These are phyloP conservation scores for Phytophthora colocasiae DNA, from an alignment of 352 stramenopile genomes.

Conservation along the genomic window DNA sequence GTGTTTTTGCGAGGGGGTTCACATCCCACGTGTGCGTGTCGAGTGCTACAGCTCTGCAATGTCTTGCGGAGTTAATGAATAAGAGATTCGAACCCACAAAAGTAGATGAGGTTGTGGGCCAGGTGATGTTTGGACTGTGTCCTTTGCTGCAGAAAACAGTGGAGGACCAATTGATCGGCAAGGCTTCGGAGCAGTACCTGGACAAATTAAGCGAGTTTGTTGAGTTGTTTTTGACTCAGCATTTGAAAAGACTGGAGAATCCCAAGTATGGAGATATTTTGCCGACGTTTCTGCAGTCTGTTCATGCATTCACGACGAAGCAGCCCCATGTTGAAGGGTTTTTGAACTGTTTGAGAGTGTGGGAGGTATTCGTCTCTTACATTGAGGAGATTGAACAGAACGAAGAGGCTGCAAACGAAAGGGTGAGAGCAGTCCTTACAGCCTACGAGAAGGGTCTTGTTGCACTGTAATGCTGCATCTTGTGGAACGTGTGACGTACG, in stretches of 20 bases:
- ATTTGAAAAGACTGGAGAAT: slow-evolving; percentile 77
- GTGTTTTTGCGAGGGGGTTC: slow-evolving; percentile 25
- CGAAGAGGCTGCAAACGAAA: slow-evolving; percentile 66
- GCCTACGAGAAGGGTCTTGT: slow-evolving; percentile 78
- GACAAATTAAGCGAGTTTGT: slow-evolving; percentile 84
- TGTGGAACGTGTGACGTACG: slow-evolving; percentile 72
- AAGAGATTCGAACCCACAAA: slow-evolving; percentile 60
- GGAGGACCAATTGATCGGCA: slow-evolving; percentile 55
- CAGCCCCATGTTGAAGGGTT: slow-evolving; percentile 81
- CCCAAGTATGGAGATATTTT: slow-evolving; percentile 54
- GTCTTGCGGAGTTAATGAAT: slow-evolving; percentile 66
- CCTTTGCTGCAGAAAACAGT: slow-evolving; percentile 69
- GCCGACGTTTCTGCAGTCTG: slow-evolving; percentile 61
- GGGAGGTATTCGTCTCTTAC: slow-evolving; percentile 86
- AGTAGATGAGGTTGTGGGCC: slow-evolving; percentile 58
- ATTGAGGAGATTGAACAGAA: slow-evolving; percentile 83
- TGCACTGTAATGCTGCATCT: slow-evolving; percentile 83
- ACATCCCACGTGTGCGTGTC: slow-evolving; percentile 46
- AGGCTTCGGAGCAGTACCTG: slow-evolving; percentile 65
- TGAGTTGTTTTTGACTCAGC: slow-evolving; percentile 75
- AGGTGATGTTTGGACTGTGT: slow-evolving; percentile 62
- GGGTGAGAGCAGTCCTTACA: slow-evolving; percentile 49
- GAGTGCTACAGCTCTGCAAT: slow-evolving; percentile 65
- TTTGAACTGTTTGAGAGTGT: slow-evolving; percentile 81
- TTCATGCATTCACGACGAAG: slow-evolving; percentile 69